Evolutionary conservation across 768 basidiomycete species (phyloP).

Genomic region (Leccinum aurantiacum): DNA sequence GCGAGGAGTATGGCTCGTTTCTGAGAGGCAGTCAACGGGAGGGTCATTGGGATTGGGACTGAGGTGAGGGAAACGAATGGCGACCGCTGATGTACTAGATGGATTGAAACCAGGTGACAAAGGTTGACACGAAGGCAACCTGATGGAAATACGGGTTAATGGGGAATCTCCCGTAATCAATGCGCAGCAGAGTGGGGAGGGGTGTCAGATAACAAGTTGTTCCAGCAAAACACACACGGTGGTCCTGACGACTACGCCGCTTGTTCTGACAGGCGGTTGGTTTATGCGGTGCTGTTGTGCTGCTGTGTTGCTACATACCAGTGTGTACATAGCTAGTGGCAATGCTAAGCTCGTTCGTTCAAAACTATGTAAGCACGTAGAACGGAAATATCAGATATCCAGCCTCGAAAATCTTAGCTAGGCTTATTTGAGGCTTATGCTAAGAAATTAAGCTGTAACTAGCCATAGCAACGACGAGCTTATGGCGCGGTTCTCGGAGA

Average conservation of each 20-base stretch:
- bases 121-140: neutral
- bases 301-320: no score
- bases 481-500: no score
- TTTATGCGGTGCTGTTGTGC: no score
- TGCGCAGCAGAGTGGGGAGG: neutral
- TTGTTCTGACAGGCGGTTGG: no score
- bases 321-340: no score
- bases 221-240: neutral
- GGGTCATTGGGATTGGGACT: conserved; percentile 14
- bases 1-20: conserved; percentile 32
- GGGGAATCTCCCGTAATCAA: neutral
- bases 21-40: conserved; percentile 30
- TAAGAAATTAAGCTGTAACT: no score
- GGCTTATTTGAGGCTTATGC: no score
- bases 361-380: no score
- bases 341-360: no score
- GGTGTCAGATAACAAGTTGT: neutral
- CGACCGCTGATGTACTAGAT: neutral
- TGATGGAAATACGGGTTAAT: neutral
- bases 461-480: no score
- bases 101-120: neutral
- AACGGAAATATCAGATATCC: no score
- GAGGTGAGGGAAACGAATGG: neutral
- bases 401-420: no score
- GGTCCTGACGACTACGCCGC: neutral